These are phyloP conservation scores for Penicillium pancosmium DNA, from an alignment of 495 filamentous ascomycete species.

Conservation along the genomic window DNA sequence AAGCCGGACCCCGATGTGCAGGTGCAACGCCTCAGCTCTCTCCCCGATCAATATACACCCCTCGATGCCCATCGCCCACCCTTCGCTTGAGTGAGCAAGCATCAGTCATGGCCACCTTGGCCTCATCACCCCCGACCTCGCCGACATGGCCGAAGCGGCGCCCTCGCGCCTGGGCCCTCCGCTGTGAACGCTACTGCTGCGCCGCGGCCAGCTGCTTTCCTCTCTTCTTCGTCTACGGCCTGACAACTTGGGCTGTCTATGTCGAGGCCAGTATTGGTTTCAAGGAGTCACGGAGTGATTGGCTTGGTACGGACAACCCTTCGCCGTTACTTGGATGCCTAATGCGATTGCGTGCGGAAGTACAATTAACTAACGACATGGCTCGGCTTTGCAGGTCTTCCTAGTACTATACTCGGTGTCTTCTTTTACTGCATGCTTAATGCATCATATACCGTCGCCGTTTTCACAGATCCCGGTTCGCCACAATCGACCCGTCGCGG, in stretches of 20 bases:
- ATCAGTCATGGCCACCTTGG: conserved; percentile 45
- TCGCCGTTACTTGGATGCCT: not conserved
- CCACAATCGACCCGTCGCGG: conserved; percentile 49
- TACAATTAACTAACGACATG: conserved; percentile 1
- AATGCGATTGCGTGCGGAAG: not conserved
- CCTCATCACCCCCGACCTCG: conserved; percentile 46
- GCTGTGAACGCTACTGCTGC: conserved; percentile 85
- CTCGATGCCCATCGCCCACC: conserved; percentile 18
- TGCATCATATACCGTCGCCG: conserved; percentile 84
- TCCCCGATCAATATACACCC: not conserved
- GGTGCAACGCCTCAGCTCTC: not conserved
- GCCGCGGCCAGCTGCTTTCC: conserved; percentile 80
- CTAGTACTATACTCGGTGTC: conserved; percentile 61
- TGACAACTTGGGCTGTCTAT: conserved; percentile 89
- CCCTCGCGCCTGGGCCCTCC: conserved; percentile 67
- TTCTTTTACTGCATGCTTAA: conserved; percentile 79
- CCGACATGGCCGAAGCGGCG: conserved; percentile 53
- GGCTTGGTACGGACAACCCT: conserved; percentile 62
- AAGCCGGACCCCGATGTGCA: not conserved
- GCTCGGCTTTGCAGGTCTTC: conserved; percentile 31
- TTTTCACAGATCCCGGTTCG: conserved; percentile 87
- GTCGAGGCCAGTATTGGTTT: conserved; percentile 79
- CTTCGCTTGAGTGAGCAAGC: conserved; percentile 14
- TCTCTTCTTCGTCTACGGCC: conserved; percentile 81
- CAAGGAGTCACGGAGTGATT: conserved; percentile 53